phyloP scores from a whole-genome alignment of 176 grass and related monocot genomes.

The Themeda triandra region DNA sequence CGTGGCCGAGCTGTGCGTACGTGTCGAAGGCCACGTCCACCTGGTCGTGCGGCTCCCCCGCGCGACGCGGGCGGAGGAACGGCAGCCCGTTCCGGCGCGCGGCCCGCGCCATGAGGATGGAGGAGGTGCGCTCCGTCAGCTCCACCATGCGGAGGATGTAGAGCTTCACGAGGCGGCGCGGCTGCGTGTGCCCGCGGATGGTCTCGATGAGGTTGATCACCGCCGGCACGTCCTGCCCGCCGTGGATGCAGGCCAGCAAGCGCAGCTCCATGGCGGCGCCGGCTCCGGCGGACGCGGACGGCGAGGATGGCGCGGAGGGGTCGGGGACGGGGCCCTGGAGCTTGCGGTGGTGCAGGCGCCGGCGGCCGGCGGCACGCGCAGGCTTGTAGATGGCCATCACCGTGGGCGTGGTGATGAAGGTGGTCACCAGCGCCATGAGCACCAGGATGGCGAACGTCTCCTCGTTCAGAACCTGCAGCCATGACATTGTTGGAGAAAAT shows the following conservation, averaged over 20 bases:
- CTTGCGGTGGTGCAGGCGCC: constrained; percentile 56
- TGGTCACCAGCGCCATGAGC: constrained; percentile 83
- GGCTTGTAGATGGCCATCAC: constrained; percentile 93
- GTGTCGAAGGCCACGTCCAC: constrained; percentile 74
- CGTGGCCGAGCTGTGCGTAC: constrained; percentile 70
- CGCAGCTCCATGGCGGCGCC: constrained; percentile 54
- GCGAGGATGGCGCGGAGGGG: constrained; percentile 48
- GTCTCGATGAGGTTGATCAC: constrained; percentile 84
- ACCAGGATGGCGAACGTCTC: constrained; percentile 86
- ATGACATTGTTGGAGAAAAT: no score
- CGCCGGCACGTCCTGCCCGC: constrained; percentile 55
- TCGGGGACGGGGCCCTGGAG: constrained; percentile 26
- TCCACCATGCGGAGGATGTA: constrained; percentile 90
- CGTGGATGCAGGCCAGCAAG: constrained; percentile 70
- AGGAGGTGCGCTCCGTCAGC: constrained; percentile 85
- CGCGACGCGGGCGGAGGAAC: constrained; percentile 32
- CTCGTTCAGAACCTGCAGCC: constrained; percentile 72
- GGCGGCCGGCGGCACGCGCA: constrained; percentile 30
- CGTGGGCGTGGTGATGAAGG: constrained; percentile 80
- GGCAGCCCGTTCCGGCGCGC: constrained; percentile 61
- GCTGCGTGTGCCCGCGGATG: constrained; percentile 54
- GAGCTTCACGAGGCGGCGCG: constrained; percentile 58
- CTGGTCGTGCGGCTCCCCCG: constrained; percentile 38
- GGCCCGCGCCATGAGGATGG: constrained; percentile 72
- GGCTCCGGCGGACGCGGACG: constrained; percentile 2